These are phyloP conservation scores for Coelastrella sp. DNA, from an alignment of 139 green algal species.

Conservation along the genomic window DNA sequence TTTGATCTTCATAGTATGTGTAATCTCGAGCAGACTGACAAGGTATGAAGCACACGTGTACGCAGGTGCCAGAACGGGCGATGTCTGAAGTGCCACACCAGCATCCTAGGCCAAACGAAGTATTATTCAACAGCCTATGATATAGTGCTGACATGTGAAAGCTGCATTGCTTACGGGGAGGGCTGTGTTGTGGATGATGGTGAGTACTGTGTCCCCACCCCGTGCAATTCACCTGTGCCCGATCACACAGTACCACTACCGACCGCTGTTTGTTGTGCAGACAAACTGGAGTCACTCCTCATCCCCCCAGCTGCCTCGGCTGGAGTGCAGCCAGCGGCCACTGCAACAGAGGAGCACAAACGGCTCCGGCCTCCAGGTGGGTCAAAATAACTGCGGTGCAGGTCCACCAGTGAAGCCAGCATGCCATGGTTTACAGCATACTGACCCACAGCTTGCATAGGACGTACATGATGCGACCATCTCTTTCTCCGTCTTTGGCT, in stretches of 20 bases:
- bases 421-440: too few species aligned
- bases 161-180: conserved; percentile 16
- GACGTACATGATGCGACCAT: too few species aligned
- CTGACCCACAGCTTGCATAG: too few species aligned
- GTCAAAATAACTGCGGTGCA: not conserved
- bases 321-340: not conserved
- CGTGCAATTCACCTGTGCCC: not conserved
- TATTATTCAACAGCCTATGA: not conserved
- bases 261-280: too few species aligned
- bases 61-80: conserved; percentile 2
- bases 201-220: not conserved
- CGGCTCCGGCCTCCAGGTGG: not conserved
- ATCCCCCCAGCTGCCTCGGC: not conserved
- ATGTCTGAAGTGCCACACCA: conserved; percentile 6
- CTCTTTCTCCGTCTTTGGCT: too few species aligned
- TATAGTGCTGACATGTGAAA: conserved; percentile 18
- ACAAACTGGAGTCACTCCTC: not conserved
- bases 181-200: not conserved
- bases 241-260: too few species aligned
- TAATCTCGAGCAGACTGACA: not conserved
- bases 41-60: not conserved
- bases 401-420: too few species aligned
- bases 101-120: not conserved
- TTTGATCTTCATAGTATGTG: not conserved
- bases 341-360: not conserved